Evolutionary conservation across 2,329 filamentous ascomycete species (phyloP).

Genomic region (Daldinia sp.): DNA sequence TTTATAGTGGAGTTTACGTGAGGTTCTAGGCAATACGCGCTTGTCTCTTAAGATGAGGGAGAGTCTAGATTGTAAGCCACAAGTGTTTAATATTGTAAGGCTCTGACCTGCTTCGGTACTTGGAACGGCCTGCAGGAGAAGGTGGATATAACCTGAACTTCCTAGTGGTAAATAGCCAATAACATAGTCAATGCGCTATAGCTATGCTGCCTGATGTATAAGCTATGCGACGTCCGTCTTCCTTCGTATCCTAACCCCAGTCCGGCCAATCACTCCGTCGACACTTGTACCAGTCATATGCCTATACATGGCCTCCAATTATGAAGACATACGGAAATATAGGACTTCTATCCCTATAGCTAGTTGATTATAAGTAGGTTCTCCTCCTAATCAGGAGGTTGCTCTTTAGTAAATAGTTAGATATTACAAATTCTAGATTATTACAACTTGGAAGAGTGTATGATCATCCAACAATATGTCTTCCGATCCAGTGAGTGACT

Average conservation of each 20-base stretch:
- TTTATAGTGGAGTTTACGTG: background rate
- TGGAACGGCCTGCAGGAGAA: slow-evolving; percentile 13
- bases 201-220: background rate
- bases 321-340: slow-evolving; percentile 4
- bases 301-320: background rate
- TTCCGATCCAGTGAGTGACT: slow-evolving; percentile 20
- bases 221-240: background rate
- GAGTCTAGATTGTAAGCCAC: background rate
- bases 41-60: background rate
- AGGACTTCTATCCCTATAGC: slow-evolving; percentile 6
- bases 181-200: too few species aligned
- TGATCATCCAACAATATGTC: slow-evolving; percentile 8
- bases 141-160: slow-evolving; percentile 18
- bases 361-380: background rate
- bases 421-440: background rate
- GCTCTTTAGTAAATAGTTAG: background rate
- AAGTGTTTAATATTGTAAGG: background rate
- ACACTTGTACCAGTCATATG: slow-evolving; percentile 24
- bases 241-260: slow-evolving; percentile 3
- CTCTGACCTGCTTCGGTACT: background rate
- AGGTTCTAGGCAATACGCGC: background rate
- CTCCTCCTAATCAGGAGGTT: background rate
- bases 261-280: slow-evolving; percentile 11
- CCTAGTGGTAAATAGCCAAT: slow-evolving; percentile 18
- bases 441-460: background rate